Base-by-base conservation (phyloP, 495 filamentous ascomycete genomes). In the Copromyces sp. region DNA sequence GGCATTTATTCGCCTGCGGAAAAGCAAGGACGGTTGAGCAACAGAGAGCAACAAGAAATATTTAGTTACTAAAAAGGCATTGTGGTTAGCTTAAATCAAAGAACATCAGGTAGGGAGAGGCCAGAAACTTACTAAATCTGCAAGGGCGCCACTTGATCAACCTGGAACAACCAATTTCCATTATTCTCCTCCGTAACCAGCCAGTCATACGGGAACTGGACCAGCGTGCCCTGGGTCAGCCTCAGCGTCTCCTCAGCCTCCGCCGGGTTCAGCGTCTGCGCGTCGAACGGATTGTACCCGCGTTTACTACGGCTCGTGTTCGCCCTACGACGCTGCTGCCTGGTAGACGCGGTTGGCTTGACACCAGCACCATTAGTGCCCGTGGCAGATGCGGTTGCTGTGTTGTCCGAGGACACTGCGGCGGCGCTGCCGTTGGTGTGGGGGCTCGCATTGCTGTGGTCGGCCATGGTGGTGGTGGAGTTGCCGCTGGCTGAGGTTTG, bases 141-240 rank as follows among this genome's bases (percentile, higher is more conserved):
- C 83, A 98, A 84, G 69, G 95, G 95, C 75, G 95, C 96, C 79
- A 99, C 89, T 78, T 95, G 91, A 80, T 99, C 95, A 68, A 98
- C 90, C 81, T 93, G 93, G 81, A 98, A 98, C 68, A 98, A 88
- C 96, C 96, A 99, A 79, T 97, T 97, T 45, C 93, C 94, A 74
- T 91, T 93, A 76, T 90, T 88, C 83, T 98, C 95, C 82, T 98
- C 96, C 75, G 90, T 90, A 70, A 88, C 87, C 68, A 99, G 88
- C 93, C 96, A 99, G 73, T 99, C 92, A 79, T 97, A 95, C 17
- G 95, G 95, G 85, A 94, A 99, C 70, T 93, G 81, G 38, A 99
- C 94, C 45, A 99, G 83, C 80, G 93, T 87, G 9, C 95, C 95
- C 80, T 98, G 96, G 42, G 93, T 89, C 85, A 94, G 84, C 71